Conservation (phyloP, 495 filamentous ascomycete genomes). For the Elasticomyces elasticus region DNA sequence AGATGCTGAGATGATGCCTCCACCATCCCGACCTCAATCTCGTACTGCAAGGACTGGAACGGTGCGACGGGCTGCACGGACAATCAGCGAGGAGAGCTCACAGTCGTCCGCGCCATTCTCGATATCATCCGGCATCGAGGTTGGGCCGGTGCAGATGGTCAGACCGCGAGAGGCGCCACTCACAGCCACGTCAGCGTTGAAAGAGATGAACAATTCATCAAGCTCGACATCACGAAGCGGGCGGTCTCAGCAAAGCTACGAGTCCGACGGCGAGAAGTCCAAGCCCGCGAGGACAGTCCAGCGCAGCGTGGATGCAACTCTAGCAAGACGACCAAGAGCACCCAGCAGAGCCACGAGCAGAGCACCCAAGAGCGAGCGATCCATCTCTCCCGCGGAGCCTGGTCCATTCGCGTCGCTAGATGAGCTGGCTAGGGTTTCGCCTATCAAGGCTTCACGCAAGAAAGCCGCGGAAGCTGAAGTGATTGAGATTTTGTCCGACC, state of each 20-base stretch:
- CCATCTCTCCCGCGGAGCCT: conserved; percentile 10
- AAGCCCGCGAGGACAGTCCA: conserved; percentile 8
- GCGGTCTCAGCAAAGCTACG: background rate
- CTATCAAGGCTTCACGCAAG: conserved; percentile 1
- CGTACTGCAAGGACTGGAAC: conserved; percentile 8
- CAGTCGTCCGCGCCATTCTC: conserved; percentile 6
- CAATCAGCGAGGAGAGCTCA: conserved; percentile 22
- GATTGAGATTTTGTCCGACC: conserved; percentile 21
- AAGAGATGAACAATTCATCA: conserved; percentile 5
- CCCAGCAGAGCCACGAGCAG: conserved; percentile 4
- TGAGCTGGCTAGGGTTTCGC: conserved; percentile 13
- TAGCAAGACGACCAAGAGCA: conserved; percentile 18
- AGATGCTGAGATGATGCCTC: conserved; percentile 21
- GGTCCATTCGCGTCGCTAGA: conserved; percentile 19
- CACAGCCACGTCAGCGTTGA: conserved; percentile 1
- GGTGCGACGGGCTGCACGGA: conserved; percentile 9
- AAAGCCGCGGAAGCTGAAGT: conserved; percentile 12
- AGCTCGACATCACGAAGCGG: conserved; percentile 2
- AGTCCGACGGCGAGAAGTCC: conserved; percentile 7
- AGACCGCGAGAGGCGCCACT: conserved; percentile 7
- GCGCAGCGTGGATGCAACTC: conserved; percentile 17
- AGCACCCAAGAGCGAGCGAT: conserved; percentile 10
- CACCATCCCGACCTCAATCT: conserved; percentile 5
- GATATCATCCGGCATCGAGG: conserved; percentile 16
- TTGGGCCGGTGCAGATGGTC: conserved; percentile 1